Evolutionary conservation across 129 eudicot species (phyloP).

Genomic region (Sambucus nigra): DNA sequence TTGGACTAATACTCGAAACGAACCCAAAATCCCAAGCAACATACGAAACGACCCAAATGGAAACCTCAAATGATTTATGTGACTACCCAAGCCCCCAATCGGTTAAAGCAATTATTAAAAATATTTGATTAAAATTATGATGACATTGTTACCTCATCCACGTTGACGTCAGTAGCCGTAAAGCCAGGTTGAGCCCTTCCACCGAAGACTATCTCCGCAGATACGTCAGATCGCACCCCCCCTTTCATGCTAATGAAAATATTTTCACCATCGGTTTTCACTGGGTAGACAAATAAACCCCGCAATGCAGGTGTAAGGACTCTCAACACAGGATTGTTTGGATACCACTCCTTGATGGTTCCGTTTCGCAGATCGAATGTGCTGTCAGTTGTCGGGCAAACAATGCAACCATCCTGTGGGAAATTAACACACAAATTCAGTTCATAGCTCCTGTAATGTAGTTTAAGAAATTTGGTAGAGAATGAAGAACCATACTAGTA

Average conservation of each 20-base stretch:
- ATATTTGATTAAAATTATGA: neutral
- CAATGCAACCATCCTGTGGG: slow-evolving; percentile 85
- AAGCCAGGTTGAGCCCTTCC: slow-evolving; percentile 87
- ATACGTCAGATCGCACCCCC: slow-evolving; percentile 38
- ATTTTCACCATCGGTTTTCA: slow-evolving; percentile 66
- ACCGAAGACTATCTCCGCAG: slow-evolving; percentile 84
- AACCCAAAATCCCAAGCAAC: too few species aligned
- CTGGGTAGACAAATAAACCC: slow-evolving; percentile 55
- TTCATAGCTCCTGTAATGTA: neutral
- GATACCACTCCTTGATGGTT: slow-evolving; percentile 88
- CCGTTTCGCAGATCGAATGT: slow-evolving; percentile 82
- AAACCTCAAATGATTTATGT: too few species aligned
- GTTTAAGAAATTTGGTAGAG: too few species aligned
- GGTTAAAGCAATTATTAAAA: too few species aligned
- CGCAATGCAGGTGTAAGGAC: slow-evolving; percentile 77
- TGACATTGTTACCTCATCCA: slow-evolving; percentile 62
- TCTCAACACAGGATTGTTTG: slow-evolving; percentile 84
- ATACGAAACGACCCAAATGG: too few species aligned
- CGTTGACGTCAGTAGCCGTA: slow-evolving; percentile 71
- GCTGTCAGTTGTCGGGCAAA: slow-evolving; percentile 93
- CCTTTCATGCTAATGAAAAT: slow-evolving; percentile 67
- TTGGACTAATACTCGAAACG: too few species aligned
- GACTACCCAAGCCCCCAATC: too few species aligned
- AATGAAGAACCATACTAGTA: too few species aligned
- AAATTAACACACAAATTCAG: neutral